Conservation (phyloP, 1,139 yeast species). For the Suhomyces panamericanus region DNA sequence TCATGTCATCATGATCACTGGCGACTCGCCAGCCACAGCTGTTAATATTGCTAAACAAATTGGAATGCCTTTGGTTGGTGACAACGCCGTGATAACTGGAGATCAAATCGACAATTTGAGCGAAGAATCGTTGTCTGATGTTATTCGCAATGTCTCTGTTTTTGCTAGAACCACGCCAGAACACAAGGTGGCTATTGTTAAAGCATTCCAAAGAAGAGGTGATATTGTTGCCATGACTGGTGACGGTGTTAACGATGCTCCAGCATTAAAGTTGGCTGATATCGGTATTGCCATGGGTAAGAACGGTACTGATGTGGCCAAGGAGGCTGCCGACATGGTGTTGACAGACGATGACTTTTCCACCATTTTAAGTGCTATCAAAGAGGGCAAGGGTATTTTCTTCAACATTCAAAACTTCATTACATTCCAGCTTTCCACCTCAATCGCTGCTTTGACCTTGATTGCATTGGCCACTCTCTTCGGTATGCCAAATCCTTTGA, state of each 20-base stretch:
- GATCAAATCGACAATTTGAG: constrained; percentile 72
- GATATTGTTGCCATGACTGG: constrained; percentile 99
- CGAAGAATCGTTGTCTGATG: constrained; percentile 68
- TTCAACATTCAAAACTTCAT: constrained; percentile 91
- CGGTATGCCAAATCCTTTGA: constrained; percentile 91
- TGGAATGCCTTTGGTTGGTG: constrained; percentile 79
- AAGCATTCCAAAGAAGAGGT: constrained; percentile 88
- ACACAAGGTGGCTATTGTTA: constrained; percentile 87
- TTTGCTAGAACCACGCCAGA: constrained; percentile 98
- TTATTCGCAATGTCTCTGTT: constrained; percentile 79
- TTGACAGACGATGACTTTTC: constrained; percentile 94
- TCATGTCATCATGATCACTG: constrained; percentile 95
- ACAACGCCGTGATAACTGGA: constrained; percentile 76
- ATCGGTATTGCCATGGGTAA: constrained; percentile 98
- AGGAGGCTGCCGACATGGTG: constrained; percentile 98
- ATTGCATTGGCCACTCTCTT: constrained; percentile 85
- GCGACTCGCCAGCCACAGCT: constrained; percentile 95
- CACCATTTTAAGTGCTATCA: constrained; percentile 87
- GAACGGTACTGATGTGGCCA: constrained; percentile 97
- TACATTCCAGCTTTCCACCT: constrained; percentile 91
- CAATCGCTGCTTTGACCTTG: constrained; percentile 89
- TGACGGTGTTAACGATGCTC: constrained; percentile 98
- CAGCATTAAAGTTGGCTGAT: constrained; percentile 96
- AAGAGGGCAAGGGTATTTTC: constrained; percentile 96
- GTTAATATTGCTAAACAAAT: constrained; percentile 84